These are phyloP conservation scores for Neostapfia colusana DNA, from an alignment of 176 grass and related monocot genomes.

Conservation along the genomic window DNA sequence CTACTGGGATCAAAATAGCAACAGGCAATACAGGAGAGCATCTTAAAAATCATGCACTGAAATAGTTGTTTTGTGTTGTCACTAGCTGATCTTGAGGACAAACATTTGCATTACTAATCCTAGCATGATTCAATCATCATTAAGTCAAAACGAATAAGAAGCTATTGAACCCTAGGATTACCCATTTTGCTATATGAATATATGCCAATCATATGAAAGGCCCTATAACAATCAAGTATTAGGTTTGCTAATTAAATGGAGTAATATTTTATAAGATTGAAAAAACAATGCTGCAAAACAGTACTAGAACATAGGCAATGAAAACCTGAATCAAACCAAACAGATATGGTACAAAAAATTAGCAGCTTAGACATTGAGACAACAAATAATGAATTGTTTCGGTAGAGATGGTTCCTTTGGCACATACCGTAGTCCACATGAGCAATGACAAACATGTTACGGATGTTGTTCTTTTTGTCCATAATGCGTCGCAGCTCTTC, in stretches of 20 bases:
- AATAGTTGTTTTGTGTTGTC: neutral
- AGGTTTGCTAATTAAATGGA: neutral
- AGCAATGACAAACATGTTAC: slow-evolving; percentile 91
- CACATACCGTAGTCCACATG: slow-evolving; percentile 80
- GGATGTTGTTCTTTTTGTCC: slow-evolving; percentile 86
- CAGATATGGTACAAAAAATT: neutral
- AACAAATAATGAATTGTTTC: too few species aligned
- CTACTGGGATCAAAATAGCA: neutral
- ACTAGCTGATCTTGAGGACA: neutral
- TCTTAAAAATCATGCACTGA: neutral
- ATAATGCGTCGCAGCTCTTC: slow-evolving; percentile 85
- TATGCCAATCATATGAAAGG: neutral
- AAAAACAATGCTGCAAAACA: neutral
- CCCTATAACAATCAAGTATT: neutral
- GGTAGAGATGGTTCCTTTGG: too few species aligned
- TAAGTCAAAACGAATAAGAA: neutral
- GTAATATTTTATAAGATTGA: neutral
- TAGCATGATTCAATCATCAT: neutral
- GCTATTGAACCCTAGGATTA: neutral
- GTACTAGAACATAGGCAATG: neutral
- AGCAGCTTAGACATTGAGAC: neutral
- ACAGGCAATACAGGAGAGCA: neutral
- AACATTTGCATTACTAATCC: neutral
- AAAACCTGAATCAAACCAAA: neutral
- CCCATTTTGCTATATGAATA: too few species aligned